These are phyloP conservation scores for Brettanomyces anomalus DNA, from an alignment of 805 yeast species.

Conservation along the genomic window DNA sequence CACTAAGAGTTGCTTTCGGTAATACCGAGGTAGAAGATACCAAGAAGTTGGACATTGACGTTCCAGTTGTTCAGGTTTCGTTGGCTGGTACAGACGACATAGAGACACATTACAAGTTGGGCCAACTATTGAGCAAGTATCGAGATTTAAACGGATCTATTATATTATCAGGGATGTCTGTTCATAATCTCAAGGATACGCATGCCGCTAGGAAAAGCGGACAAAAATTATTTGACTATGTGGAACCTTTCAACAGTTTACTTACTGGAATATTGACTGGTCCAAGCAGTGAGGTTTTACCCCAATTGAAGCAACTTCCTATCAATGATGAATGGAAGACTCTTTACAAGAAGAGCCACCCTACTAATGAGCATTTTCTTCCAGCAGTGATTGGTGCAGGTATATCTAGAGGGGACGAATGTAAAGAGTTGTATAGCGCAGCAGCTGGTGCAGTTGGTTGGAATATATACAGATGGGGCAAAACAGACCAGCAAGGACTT, in stretches of 20 bases:
- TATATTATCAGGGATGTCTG: constrained; percentile 70
- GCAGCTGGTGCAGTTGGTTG: constrained; percentile 49
- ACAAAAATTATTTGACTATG: constrained; percentile 35
- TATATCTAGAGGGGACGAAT: constrained; percentile 36
- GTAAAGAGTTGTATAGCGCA: constrained; percentile 37
- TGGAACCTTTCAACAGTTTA: constrained; percentile 39
- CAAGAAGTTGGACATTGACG: constrained; percentile 34
- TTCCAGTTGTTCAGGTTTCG: constrained; percentile 44
- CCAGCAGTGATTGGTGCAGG: constrained; percentile 59
- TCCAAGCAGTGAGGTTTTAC: constrained; percentile 24
- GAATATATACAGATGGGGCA: constrained; percentile 50
- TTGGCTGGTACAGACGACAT: constrained; percentile 34
- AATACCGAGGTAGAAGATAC: constrained; percentile 25
- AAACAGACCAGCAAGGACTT: constrained; percentile 3
- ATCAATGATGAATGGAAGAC: constrained; percentile 17
- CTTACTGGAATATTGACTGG: constrained; percentile 32
- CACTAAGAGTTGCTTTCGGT: constrained; percentile 62
- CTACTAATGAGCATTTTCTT: constrained; percentile 66
- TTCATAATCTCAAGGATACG: constrained; percentile 60
- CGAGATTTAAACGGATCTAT: constrained; percentile 45
- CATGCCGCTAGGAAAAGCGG: constrained; percentile 21
- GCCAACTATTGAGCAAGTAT: constrained; percentile 41
- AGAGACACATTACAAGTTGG: constrained; percentile 41
- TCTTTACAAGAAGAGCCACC: constrained; percentile 48
- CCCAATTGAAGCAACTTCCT: constrained; percentile 28